Evolutionary conservation across 2,329 filamentous ascomycete species (phyloP).

Genomic region (Exophiala viscosa): DNA sequence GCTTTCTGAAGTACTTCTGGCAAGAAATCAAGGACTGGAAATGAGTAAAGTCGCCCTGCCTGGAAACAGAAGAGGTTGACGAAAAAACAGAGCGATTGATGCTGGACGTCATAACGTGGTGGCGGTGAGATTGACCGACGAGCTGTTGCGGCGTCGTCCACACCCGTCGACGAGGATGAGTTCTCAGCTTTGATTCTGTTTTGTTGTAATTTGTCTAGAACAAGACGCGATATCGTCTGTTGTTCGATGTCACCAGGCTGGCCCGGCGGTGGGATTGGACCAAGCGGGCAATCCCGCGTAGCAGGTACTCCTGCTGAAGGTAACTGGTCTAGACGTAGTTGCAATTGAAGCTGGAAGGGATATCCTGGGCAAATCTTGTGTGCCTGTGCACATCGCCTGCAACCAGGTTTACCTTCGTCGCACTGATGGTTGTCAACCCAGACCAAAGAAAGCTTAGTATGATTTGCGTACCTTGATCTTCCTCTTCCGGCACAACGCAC

Average conservation of each 20-base stretch:
- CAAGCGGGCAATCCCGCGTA: background rate
- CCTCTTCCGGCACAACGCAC: constrained; percentile 20
- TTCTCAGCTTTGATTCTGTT: constrained; percentile 12
- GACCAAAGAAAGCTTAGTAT: background rate
- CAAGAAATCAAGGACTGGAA: constrained; percentile 27
- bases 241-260: background rate
- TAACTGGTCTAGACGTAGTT: constrained; percentile 11
- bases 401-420: constrained; percentile 25
- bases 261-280: background rate
- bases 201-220: background rate
- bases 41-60: constrained; percentile 23
- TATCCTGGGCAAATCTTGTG: constrained; percentile 26
- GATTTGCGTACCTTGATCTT: constrained; percentile 20
- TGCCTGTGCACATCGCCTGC: constrained; percentile 23
- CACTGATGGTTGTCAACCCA: constrained; percentile 12
- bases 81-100: constrained; percentile 28
- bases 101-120: constrained; percentile 25
- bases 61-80: constrained; percentile 27
- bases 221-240: background rate
- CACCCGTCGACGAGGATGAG: background rate
- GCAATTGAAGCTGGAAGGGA: constrained; percentile 25
- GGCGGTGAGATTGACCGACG: constrained; percentile 17
- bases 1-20: constrained; percentile 20
- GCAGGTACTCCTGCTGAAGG: background rate
- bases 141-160: constrained; percentile 3